Base-by-base conservation (phyloP, 2,329 filamentous ascomycete genomes). In the Trichoderma koningii region DNA sequence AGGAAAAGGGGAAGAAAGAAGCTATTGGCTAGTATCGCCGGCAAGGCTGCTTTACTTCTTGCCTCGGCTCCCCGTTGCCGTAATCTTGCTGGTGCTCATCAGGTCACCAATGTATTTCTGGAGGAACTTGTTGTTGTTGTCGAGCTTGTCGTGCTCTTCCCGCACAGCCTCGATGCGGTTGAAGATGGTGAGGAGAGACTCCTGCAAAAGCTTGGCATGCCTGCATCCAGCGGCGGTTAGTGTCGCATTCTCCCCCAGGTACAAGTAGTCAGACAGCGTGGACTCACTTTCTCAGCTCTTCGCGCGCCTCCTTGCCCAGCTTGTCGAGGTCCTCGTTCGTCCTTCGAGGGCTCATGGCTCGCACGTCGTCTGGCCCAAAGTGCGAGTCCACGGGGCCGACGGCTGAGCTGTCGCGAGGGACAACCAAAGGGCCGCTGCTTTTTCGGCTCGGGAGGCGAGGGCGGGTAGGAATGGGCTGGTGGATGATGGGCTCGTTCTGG, bases 21-120 rank as follows among this genome's bases (percentile, higher is more conserved):
- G 28, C 30, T 51, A 9, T 34, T 19, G 12, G 19, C 44, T n/a
- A n/a, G 48, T 21, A n/a, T 34, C 41, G 14, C 21, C 12, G n/a
- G 52, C 21, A 21, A 47, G 19, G 48, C 14, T 42, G n/a, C 17
- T 38, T 82, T 73, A 87, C 74, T 87, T 87, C 72, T 85, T 84
- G 63, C 76, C 78, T 38, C 83, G 80, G 67, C 77, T 79, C 62
- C 79, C 78, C 1, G 83, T 80, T 1, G 87, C 83, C 1, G 87
- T 90, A 70, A 90, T 89, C 74, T 90, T 90, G 75, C 86, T 88
- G n/a, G 88, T 90, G 70, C 92, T 91, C 86, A 97, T 98, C 63
- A 98, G 83, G 74, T 97, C 94, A 69, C 94, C 94, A 72, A 98
- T 98, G 76, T 98, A 98, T 77, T 97, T 97, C 77, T 98, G 94